A percentile compares a stretch with the other conserved stretches of the same genome.
These are phyloP conservation scores for Amaranthus palmeri DNA, from an alignment of 148 eudicot species.

Conservation along the genomic window DNA sequence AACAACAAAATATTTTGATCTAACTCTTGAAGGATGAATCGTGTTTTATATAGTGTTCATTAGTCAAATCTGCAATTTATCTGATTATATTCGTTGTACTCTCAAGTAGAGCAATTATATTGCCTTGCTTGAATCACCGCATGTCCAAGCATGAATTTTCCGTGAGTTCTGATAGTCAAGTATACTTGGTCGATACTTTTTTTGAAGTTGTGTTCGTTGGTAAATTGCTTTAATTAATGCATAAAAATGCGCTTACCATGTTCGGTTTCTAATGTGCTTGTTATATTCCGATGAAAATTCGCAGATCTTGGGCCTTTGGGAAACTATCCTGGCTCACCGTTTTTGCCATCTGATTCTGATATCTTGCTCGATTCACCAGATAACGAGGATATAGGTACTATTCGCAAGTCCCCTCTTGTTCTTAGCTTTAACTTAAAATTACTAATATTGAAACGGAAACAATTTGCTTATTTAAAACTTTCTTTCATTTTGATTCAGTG, in stretches of 20 bases:
- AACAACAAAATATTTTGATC: no score
- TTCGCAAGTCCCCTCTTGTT: neutral
- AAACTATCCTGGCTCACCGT: constrained; percentile 95
- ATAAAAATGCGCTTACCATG: neutral
- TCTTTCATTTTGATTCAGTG: constrained; percentile 45
- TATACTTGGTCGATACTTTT: neutral
- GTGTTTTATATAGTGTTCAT: no score
- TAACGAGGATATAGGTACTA: constrained; percentile 73
- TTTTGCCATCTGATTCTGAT: constrained; percentile 90
- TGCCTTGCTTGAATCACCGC: no score
- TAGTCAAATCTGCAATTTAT: no score
- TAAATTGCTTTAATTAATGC: neutral
- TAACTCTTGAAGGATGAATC: no score
- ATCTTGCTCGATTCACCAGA: constrained; percentile 83
- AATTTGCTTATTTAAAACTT: neutral
- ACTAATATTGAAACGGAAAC: neutral
- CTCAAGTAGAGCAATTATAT: no score
- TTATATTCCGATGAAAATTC: neutral
- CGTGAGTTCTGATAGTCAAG: neutral
- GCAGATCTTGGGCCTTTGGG: constrained; percentile 96
- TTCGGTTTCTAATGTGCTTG: constrained; percentile 1
- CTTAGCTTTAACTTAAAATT: constrained; percentile 5
- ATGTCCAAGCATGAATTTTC: no score
- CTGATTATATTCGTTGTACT: no score
- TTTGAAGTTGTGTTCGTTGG: neutral